phyloP scores from a whole-genome alignment of 2,329 filamentous ascomycete species.

The Zasmidium cellare region DNA sequence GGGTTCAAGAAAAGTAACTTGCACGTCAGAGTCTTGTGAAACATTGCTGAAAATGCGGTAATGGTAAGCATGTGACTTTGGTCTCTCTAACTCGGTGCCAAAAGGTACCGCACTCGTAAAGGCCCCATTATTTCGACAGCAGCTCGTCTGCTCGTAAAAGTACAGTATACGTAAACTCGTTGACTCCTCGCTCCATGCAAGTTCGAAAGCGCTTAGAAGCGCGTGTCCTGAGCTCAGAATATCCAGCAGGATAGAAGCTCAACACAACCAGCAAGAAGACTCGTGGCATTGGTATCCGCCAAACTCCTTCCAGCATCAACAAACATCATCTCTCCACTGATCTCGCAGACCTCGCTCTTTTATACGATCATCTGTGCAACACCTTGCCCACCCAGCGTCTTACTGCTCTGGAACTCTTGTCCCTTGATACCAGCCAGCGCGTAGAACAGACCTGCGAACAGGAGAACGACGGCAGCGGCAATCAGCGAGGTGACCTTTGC shows the following conservation, averaged over 20 bases:
- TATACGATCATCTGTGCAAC: slow-evolving; percentile 98
- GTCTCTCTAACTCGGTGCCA: not conserved
- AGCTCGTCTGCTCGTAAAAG: slow-evolving; percentile 3
- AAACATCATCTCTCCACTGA: not conserved
- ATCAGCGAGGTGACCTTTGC: slow-evolving; percentile 69
- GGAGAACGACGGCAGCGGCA: slow-evolving; percentile 78
- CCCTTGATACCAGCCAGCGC: slow-evolving; percentile 74
- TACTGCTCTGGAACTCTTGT: slow-evolving; percentile 86
- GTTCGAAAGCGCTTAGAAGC: not conserved
- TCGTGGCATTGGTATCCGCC: not conserved
- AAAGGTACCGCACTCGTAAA: not conserved
- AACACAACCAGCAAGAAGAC: not conserved
- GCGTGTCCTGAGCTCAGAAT: not conserved
- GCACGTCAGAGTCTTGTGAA: no score
- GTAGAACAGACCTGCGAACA: slow-evolving; percentile 79
- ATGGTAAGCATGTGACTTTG: not conserved
- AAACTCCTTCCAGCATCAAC: not conserved
- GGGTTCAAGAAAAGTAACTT: not conserved
- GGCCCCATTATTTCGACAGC: slow-evolving; percentile 1
- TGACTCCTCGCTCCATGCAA: slow-evolving; percentile 1
- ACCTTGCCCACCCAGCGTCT: slow-evolving; percentile 90
- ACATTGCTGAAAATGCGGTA: no score
- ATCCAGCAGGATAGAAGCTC: not conserved
- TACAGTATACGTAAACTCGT: slow-evolving; percentile 7
- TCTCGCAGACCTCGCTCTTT: not conserved